Conservation (phyloP, 352 stramenopile genomes). For the Phytophthora fragariae region DNA sequence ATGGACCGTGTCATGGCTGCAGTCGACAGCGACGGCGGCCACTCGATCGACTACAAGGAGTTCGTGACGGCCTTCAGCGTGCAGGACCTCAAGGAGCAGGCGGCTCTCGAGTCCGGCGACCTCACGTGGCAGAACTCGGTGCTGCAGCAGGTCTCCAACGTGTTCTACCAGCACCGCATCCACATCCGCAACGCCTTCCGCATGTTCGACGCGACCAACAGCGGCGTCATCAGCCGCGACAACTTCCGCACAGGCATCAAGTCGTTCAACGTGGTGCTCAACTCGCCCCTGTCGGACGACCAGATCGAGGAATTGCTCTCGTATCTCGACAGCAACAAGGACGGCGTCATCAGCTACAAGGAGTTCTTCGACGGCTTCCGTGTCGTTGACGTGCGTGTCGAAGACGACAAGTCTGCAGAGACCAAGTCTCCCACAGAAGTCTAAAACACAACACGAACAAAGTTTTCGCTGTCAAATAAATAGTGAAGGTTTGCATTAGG, state of each 20-base stretch:
- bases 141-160: conserved; percentile 94
- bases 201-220: conserved; percentile 92
- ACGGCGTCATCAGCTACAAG: conserved; percentile 94
- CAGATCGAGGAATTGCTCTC: conserved; percentile 92
- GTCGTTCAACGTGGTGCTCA: conserved; percentile 90
- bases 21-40: conserved; percentile 89
- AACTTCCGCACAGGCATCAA: conserved; percentile 89
- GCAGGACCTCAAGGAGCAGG: conserved; percentile 78
- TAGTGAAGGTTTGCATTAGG: conserved; percentile 24
- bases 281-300: conserved; percentile 90
- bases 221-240: conserved; percentile 77
- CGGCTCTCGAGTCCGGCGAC: conserved; percentile 60
- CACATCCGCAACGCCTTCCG: conserved; percentile 93
- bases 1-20: conserved; percentile 83
- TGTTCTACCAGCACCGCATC: conserved; percentile 95
- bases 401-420: conserved; percentile 40
- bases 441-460: conserved; percentile 4
- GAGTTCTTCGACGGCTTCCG: conserved; percentile 95
- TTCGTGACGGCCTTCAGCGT: conserved; percentile 92
- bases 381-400: conserved; percentile 80
- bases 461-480: conserved; percentile 20
- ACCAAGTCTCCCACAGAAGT: conserved; percentile 14
- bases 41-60: conserved; percentile 94
- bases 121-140: conserved; percentile 93
- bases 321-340: conserved; percentile 90